Percentiles rank a stretch among this genome's conserved stretches.
phyloP scores from a whole-genome alignment of 805 yeast genomes.

The Kurtzmaniella cleridarum region DNA sequence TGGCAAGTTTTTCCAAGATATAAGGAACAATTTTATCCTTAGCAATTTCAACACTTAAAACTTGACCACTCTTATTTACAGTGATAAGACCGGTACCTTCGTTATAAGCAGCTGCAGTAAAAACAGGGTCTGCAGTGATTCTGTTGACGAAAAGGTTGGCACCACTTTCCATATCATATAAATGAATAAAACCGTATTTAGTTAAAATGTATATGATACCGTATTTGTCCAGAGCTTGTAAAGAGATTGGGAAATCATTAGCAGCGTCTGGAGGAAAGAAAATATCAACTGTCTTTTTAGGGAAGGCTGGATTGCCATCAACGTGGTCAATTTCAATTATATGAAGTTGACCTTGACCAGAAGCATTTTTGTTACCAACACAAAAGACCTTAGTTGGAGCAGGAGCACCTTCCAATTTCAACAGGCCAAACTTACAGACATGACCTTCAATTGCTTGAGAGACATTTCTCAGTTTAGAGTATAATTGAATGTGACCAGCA shows the following conservation, averaged over 20 bases:
- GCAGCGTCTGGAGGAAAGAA: constrained; percentile 96
- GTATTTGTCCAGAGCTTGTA: constrained; percentile 77
- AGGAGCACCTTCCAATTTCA: constrained; percentile 68
- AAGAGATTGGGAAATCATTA: constrained; percentile 92
- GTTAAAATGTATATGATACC: constrained; percentile 89
- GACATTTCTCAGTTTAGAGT: constrained; percentile 79
- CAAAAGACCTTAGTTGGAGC: constrained; percentile 81
- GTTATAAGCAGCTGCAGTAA: constrained; percentile 75
- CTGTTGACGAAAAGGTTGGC: constrained; percentile 91
- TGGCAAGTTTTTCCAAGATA: constrained; percentile 77
- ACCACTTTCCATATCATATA: constrained; percentile 91
- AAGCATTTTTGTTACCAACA: constrained; percentile 83
- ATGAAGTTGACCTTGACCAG: constrained; percentile 69
- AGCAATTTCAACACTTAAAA: constrained; percentile 84
- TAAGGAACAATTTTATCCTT: constrained; percentile 84
- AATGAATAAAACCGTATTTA: constrained; percentile 92
- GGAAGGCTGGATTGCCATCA: constrained; percentile 75
- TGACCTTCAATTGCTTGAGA: constrained; percentile 98
- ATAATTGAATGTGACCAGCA: constrained; percentile 94
- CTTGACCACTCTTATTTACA: constrained; percentile 93
- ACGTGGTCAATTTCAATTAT: constrained; percentile 95
- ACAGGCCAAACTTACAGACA: constrained; percentile 81
- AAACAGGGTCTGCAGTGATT: constrained; percentile 92
- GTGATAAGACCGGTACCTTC: constrained; percentile 81
- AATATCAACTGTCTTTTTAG: constrained; percentile 85